Conservation (phyloP, 306 rosid genomes). For the Senna tora region DNA sequence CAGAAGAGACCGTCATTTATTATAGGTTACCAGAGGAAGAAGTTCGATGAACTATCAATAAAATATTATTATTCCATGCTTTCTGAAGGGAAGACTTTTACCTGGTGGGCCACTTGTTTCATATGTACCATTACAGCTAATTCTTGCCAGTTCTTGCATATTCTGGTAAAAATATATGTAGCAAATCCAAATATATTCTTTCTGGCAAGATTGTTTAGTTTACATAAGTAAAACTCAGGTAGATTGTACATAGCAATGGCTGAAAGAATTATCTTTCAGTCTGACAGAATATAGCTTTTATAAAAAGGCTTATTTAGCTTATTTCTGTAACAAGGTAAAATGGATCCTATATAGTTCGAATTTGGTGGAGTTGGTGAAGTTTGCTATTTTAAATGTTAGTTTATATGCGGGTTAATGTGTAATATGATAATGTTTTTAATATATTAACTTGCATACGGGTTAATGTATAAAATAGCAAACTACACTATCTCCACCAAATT, state of each 20-base stretch:
- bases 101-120: slow-evolving; percentile 26
- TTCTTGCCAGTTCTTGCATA: not conserved
- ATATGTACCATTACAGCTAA: not conserved
- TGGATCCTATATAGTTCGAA: too few relatives aligned
- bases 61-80: not conserved
- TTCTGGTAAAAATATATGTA: slow-evolving; percentile 25
- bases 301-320: not conserved
- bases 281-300: not conserved
- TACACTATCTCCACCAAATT: too few relatives aligned
- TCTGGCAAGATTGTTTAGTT: slow-evolving; percentile 20
- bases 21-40: slow-evolving; percentile 51
- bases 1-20: slow-evolving; percentile 58
- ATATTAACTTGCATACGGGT: too few relatives aligned
- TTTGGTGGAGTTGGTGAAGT: too few relatives aligned
- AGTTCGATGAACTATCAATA: slow-evolving; percentile 37
- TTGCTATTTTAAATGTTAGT: too few relatives aligned
- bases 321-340: not conserved
- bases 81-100: not conserved
- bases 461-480: too few relatives aligned
- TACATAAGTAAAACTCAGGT: not conserved
- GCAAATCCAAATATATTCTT: slow-evolving; percentile 11
- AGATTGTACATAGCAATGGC: slow-evolving; percentile 22
- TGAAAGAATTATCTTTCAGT: not conserved
- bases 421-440: too few relatives aligned
- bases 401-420: too few relatives aligned